A percentile compares a stretch with the other conserved stretches of the same genome.
phyloP scores from a whole-genome alignment of 177 flowering plant genomes.

The Tripterygium wilfordii region DNA sequence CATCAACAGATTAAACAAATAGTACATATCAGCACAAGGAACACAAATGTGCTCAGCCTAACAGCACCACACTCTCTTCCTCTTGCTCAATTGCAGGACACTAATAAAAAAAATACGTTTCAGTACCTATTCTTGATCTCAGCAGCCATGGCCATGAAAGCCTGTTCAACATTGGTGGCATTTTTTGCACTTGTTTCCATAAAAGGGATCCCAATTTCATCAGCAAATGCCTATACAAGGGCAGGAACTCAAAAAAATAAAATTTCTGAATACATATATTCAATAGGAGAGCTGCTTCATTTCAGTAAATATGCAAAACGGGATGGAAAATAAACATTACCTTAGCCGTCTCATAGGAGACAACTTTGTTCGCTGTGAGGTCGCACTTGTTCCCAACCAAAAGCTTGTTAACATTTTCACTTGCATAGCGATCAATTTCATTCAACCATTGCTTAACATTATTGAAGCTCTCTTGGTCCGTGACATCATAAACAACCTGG shows the following conservation, averaged over 20 bases:
- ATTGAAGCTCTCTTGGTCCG: too few species aligned
- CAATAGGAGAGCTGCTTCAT: too few species aligned
- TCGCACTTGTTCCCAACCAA: conserved; percentile 92
- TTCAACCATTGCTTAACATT: conserved; percentile 90
- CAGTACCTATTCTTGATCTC: conserved; percentile 77
- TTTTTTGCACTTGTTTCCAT: conserved; percentile 94
- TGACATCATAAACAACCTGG: conserved; percentile 91
- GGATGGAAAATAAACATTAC: conserved; percentile 20
- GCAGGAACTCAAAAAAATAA: too few species aligned
- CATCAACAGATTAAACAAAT: not conserved
- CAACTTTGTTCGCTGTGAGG: conserved; percentile 79
- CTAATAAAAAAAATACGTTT: not conserved
- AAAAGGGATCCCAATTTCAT: conserved; percentile 92
- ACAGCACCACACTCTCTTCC: not conserved
- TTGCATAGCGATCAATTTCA: conserved; percentile 94
- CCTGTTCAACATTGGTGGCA: too few species aligned
- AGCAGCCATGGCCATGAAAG: conserved; percentile 96
- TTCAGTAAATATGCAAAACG: too few species aligned
- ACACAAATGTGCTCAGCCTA: not conserved
- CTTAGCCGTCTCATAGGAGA: conserved; percentile 85
- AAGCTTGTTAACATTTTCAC: conserved; percentile 90
- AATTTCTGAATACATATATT: too few species aligned
- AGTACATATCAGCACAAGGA: not conserved
- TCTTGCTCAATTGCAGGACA: not conserved
- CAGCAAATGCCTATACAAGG: conserved; percentile 74